These are phyloP conservation scores for Mallotus japonicus DNA, from an alignment of 441 rosid genomes.

Conservation along the genomic window DNA sequence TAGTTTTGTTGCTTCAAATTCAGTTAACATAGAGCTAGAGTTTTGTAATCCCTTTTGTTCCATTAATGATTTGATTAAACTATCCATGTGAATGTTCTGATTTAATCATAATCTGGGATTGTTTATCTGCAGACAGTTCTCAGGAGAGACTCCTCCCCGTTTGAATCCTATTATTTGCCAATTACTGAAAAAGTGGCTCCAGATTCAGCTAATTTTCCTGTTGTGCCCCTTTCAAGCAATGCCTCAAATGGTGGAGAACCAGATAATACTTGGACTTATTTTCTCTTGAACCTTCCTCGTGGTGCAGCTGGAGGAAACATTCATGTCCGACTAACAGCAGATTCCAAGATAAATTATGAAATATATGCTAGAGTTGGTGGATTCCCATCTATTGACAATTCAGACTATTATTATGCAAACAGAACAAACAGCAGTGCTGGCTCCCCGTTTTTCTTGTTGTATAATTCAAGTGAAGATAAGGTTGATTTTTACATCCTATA, in stretches of 20 bases:
- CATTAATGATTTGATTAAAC: constrained; percentile 27
- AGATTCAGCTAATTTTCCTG: constrained; percentile 59
- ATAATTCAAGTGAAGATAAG: constrained; percentile 63
- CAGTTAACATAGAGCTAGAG: constrained; percentile 8
- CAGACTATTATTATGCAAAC: constrained; percentile 85
- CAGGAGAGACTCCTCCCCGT: constrained; percentile 62
- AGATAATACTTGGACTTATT: constrained; percentile 71
- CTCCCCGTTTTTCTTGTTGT: constrained; percentile 53
- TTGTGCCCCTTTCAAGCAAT: constrained; percentile 75
- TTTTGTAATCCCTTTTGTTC: constrained; percentile 18
- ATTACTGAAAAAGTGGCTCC: constrained; percentile 47
- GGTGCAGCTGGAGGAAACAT: constrained; percentile 97
- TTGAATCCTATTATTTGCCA: constrained; percentile 82
- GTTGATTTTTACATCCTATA: constrained; percentile 77
- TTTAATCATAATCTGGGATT: constrained; percentile 34
- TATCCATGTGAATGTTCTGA: constrained; percentile 13
- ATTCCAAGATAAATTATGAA: constrained; percentile 53
- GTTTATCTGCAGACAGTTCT: constrained; percentile 71
- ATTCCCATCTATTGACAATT: constrained; percentile 57
- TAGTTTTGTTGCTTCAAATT: constrained; percentile 14
- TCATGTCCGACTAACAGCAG: constrained; percentile 64
- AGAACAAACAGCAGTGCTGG: constrained; percentile 53
- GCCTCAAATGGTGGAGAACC: constrained; percentile 44
- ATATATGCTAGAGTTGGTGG: constrained; percentile 80
- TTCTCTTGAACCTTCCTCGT: constrained; percentile 64